Percentiles rank a stretch among this genome's conserved stretches.
These are phyloP conservation scores for Eimeria tenella DNA, from an alignment of 169 alveolate genomes.

Conservation along the genomic window DNA sequence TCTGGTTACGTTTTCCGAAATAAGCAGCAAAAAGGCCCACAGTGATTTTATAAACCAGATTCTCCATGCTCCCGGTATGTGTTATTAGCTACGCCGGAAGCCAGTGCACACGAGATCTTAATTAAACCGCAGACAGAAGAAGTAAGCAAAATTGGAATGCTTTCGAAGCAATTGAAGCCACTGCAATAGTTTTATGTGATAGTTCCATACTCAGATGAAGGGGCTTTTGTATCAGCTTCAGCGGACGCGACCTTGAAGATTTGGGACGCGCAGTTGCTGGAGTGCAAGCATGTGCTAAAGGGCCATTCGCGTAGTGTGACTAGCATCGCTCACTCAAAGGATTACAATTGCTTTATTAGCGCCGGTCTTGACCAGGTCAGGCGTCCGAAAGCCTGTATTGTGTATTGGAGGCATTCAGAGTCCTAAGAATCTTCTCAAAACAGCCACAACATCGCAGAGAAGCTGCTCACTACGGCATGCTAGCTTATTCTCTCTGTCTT, in stretches of 20 bases:
- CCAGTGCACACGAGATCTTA: too few species aligned
- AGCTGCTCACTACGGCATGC: not conserved
- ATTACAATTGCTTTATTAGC: constrained; percentile 63
- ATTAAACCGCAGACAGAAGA: too few species aligned
- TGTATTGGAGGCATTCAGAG: too few species aligned
- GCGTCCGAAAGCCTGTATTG: not conserved
- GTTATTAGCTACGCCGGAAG: not conserved
- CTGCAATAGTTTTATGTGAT: not conserved
- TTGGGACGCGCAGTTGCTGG: constrained; percentile 52
- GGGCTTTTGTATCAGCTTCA: constrained; percentile 65
- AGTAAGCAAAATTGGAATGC: not conserved
- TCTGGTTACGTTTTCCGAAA: constrained; percentile 47
- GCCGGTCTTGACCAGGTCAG: constrained; percentile 78
- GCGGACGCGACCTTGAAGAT: constrained; percentile 56
- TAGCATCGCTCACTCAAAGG: constrained; percentile 62
- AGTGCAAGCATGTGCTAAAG: constrained; percentile 33
- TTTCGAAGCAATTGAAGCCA: not conserved
- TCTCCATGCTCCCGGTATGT: constrained; percentile 42
- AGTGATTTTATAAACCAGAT: constrained; percentile 41
- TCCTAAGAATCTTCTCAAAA: too few species aligned
- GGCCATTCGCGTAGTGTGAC: constrained; percentile 63
- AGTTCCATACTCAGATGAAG: constrained; percentile 48
- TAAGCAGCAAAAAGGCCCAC: constrained; percentile 52
- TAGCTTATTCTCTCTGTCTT: too few species aligned
- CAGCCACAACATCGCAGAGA: too few species aligned